Evolutionary conservation across 139 green algal species (phyloP).

Genomic region (Ostreobium quekettii): DNA sequence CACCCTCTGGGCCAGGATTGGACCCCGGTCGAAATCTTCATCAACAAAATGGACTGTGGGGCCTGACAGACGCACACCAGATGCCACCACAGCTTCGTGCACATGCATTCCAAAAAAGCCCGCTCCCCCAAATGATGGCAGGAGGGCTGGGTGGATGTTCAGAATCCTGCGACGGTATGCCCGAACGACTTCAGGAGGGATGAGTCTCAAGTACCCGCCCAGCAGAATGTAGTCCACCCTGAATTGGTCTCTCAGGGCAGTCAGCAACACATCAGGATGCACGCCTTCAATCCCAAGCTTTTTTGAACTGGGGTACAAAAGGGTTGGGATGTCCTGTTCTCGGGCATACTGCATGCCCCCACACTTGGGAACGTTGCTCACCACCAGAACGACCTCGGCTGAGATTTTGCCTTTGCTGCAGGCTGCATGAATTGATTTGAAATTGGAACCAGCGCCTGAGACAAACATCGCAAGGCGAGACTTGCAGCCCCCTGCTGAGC

Average conservation of each 20-base stretch:
- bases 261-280: conserved; percentile 41
- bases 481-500: too few species aligned
- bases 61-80: conserved; percentile 76
- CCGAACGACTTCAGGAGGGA: conserved; percentile 67
- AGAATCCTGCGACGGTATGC: conserved; percentile 75
- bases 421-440: conserved; percentile 71
- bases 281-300: conserved; percentile 33
- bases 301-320: conserved; percentile 65
- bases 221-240: conserved; percentile 74
- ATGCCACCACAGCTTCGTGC: conserved; percentile 83
- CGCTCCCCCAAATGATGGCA: conserved; percentile 94
- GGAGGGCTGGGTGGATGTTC: conserved; percentile 97
- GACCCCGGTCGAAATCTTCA: conserved; percentile 89
- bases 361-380: conserved; percentile 73
- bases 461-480: conserved; percentile 75
- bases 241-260: conserved; percentile 26
- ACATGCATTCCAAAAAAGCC: conserved; percentile 87
- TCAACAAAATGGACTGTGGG: conserved; percentile 98
- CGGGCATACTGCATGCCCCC: conserved; percentile 65
- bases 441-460: conserved; percentile 84
- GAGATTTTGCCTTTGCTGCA: conserved; percentile 59
- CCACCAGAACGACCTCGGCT: conserved; percentile 52
- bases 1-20: conserved; percentile 84
- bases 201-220: conserved; percentile 81
- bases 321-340: conserved; percentile 57